These are phyloP conservation scores for Aspergillus avenaceus DNA, from an alignment of 495 filamentous ascomycete species.

Conservation along the genomic window DNA sequence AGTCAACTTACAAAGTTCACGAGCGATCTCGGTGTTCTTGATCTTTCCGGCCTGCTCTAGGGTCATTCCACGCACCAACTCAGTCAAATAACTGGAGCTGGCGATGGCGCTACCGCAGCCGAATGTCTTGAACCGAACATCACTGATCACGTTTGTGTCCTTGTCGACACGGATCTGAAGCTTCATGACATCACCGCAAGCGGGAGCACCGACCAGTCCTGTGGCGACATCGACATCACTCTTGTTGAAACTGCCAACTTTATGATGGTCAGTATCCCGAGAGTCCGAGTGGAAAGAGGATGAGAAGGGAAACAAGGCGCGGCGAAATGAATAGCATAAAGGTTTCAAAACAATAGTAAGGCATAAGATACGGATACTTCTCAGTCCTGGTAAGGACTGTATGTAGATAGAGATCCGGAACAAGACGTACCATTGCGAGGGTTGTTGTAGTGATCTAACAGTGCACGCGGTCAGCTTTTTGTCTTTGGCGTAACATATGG, in stretches of 20 bases:
- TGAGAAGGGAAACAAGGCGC: background rate
- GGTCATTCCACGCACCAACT: conserved; percentile 93
- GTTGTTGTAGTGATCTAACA: conserved; percentile 91
- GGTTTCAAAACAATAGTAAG: background rate
- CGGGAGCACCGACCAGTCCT: conserved; percentile 90
- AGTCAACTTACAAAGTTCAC: conserved; percentile 71
- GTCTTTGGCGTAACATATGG: conserved; percentile 1
- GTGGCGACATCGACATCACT: conserved; percentile 87
- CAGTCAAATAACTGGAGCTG: conserved; percentile 83
- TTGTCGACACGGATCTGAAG: conserved; percentile 97
- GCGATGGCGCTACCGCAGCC: conserved; percentile 96
- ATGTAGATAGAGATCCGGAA: background rate
- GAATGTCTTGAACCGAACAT: conserved; percentile 98
- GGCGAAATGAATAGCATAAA: background rate
- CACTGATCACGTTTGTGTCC: conserved; percentile 79
- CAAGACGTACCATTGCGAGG: conserved; percentile 48
- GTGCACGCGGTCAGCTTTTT: conserved; percentile 37
- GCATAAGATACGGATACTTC: too few species aligned
- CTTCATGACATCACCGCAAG: conserved; percentile 94
- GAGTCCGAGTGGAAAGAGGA: too few species aligned
- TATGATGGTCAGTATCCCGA: conserved; percentile 25
- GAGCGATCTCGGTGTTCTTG: conserved; percentile 94
- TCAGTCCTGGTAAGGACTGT: too few species aligned
- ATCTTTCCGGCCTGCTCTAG: conserved; percentile 87
- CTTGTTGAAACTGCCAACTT: conserved; percentile 91